A percentile compares a stretch with the other conserved stretches of the same genome.
phyloP scores from a whole-genome alignment of 352 stramenopile genomes.

The Pythium plurisporium region DNA sequence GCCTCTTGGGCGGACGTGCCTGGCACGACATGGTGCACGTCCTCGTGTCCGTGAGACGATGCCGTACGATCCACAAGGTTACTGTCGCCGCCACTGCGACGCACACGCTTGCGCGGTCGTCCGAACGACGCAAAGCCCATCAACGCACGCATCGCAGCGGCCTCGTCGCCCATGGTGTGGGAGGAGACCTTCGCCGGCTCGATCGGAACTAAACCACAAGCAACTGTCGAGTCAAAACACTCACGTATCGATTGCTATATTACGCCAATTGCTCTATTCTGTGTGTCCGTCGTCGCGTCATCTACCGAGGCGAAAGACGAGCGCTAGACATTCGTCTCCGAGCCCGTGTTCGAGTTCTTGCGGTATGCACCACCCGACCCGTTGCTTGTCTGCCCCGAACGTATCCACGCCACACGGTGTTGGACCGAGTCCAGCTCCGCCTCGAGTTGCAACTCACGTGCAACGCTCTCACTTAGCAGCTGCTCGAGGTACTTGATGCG shows the following conservation, averaged over 20 bases:
- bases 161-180: conserved; percentile 19
- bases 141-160: conserved; percentile 27
- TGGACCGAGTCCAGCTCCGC: conserved; percentile 68
- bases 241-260: conserved; percentile 24
- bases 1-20: conserved; percentile 4
- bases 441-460: conserved; percentile 79
- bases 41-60: background rate
- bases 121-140: conserved; percentile 74
- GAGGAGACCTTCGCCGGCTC: too few relatives aligned
- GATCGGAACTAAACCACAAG: background rate
- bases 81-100: background rate
- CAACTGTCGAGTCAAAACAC: background rate
- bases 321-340: conserved; percentile 15
- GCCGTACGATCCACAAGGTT: background rate
- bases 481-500: conserved; percentile 88
- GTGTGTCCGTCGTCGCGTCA: background rate
- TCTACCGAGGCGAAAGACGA: too few relatives aligned
- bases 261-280: conserved; percentile 26
- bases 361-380: background rate
- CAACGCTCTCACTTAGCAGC: conserved; percentile 76
- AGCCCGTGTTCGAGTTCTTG: conserved; percentile 17
- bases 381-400: background rate
- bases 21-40: conserved; percentile 14
- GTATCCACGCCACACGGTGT: conserved; percentile 22
- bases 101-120: conserved; percentile 12